A percentile compares a stretch with the other conserved stretches of the same genome.
Conservation (phyloP, 306 rosid species). For the Erythrophleum fordii region DNA sequence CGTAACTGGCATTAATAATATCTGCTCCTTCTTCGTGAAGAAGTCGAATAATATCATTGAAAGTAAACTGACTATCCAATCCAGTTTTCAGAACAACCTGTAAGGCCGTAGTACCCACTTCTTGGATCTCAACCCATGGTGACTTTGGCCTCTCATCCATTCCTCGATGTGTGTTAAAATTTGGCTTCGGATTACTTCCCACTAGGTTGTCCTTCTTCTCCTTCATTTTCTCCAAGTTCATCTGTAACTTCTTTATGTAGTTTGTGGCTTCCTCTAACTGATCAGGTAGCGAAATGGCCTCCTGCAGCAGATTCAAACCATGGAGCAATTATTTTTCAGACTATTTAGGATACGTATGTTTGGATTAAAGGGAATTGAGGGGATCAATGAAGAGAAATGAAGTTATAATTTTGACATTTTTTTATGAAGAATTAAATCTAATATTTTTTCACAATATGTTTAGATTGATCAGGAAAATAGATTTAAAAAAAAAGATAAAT, state of each 20-base stretch:
- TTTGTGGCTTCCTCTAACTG: conserved; percentile 67
- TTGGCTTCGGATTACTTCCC: conserved; percentile 39
- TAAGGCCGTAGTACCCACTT: conserved; percentile 48
- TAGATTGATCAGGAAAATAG: not conserved
- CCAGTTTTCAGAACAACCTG: conserved; percentile 62
- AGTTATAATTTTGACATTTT: too few species aligned
- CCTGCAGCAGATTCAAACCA: conserved; percentile 43
- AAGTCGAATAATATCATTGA: conserved; percentile 54
- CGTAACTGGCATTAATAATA: conserved; percentile 63
- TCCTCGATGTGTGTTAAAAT: not conserved
- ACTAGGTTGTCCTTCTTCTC: conserved; percentile 58
- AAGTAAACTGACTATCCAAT: conserved; percentile 59
- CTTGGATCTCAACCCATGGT: conserved; percentile 64
- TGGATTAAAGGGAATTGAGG: too few species aligned
- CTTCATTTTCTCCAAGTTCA: conserved; percentile 64
- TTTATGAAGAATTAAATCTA: not conserved
- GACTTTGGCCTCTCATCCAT: conserved; percentile 15
- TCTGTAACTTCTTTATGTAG: conserved; percentile 67
- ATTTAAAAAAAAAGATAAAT: not conserved
- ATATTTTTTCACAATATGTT: not conserved
- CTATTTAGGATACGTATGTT: too few species aligned
- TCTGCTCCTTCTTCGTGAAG: conserved; percentile 71
- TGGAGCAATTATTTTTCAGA: not conserved
- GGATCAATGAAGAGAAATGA: too few species aligned
- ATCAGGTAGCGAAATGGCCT: conserved; percentile 51